phyloP scores from a whole-genome alignment of 106 monocot species.

The Dioscorea zingiberensis region DNA sequence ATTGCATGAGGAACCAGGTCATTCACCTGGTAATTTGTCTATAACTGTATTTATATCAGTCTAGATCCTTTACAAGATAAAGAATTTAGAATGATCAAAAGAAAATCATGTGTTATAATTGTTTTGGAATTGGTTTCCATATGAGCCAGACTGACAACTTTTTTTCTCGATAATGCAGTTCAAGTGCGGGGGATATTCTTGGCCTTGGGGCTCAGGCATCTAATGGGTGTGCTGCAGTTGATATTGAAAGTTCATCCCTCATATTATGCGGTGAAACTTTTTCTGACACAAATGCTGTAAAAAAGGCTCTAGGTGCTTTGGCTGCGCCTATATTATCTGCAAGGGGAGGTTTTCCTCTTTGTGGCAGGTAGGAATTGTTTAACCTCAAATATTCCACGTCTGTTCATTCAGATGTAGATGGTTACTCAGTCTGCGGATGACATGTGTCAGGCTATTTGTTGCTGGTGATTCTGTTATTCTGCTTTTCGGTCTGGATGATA shows the following conservation, averaged over 20 bases:
- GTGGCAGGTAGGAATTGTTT: slow-evolving; percentile 40
- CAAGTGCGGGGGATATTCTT: slow-evolving; percentile 37
- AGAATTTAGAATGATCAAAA: too few species aligned
- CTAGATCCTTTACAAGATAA: too few species aligned
- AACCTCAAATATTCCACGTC: too few species aligned
- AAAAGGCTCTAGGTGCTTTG: slow-evolving; percentile 65
- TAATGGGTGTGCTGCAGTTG: slow-evolving; percentile 71
- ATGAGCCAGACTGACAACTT: too few species aligned
- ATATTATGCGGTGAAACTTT: slow-evolving; percentile 82
- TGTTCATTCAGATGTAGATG: too few species aligned
- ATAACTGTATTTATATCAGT: too few species aligned
- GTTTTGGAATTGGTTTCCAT: too few species aligned
- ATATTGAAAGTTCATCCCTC: slow-evolving; percentile 78
- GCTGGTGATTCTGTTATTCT: slow-evolving; percentile 56
- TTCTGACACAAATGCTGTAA: slow-evolving; percentile 47
- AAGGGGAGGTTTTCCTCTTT: slow-evolving; percentile 76
- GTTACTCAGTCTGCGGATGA: too few species aligned
- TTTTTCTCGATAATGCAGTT: slow-evolving; percentile 12
- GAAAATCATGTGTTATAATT: too few species aligned
- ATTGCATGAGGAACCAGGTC: too few species aligned
- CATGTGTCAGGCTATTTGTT: slow-evolving; percentile 46
- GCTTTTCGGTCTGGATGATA: slow-evolving; percentile 63
- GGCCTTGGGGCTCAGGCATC: slow-evolving; percentile 31
- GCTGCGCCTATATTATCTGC: slow-evolving; percentile 74
- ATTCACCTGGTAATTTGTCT: too few species aligned